Conservation (phyloP, 169 alveolate species). For the Plasmodium adleri region DNA sequence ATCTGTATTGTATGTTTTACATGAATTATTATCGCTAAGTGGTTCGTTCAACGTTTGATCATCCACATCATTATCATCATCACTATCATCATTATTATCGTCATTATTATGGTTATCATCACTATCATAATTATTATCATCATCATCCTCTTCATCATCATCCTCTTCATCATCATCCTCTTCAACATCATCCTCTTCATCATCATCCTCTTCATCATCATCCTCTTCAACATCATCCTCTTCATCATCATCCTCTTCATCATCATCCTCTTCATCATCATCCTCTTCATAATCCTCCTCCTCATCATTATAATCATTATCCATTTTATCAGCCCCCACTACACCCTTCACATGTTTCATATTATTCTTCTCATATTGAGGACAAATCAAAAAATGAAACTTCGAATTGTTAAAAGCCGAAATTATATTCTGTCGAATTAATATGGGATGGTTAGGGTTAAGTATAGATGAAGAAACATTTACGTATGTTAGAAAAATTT, state of each 20-base stretch:
- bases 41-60: not conserved
- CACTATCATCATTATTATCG: not conserved
- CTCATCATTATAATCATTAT: not conserved
- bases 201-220: not conserved
- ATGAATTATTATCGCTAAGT: not conserved
- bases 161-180: not conserved
- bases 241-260: not conserved
- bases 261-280: not conserved
- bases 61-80: not conserved
- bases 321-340: not conserved
- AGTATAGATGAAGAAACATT: constrained; percentile 46
- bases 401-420: constrained; percentile 35
- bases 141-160: not conserved
- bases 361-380: constrained; percentile 46
- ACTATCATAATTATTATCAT: too few relatives aligned
- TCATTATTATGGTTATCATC: not conserved
- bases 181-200: not conserved
- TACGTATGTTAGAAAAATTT: constrained; percentile 45
- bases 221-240: not conserved
- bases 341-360: not conserved
- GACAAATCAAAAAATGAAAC: constrained; percentile 55
- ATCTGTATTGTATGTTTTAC: constrained; percentile 41
- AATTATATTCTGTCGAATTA: constrained; percentile 46
- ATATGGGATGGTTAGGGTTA: constrained; percentile 53
- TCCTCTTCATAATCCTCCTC: not conserved